Conservation (phyloP, 345 rosid genomes). For the Microthlaspi erraticum region DNA sequence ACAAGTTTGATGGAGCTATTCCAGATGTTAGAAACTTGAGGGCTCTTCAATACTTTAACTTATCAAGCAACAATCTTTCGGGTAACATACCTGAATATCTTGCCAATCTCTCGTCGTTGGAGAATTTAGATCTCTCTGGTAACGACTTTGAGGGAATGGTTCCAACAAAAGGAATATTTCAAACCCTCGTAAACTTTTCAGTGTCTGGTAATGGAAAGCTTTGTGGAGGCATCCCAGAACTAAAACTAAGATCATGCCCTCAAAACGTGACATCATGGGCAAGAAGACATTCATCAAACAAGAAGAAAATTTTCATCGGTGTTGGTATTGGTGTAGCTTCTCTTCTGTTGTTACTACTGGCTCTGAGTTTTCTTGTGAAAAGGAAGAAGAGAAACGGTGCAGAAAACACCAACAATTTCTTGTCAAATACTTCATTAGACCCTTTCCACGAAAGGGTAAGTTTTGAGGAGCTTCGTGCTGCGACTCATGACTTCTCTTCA, state of each 20-base stretch:
- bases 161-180: conserved; percentile 39
- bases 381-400: background rate
- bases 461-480: conserved; percentile 27
- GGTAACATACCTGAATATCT: conserved; percentile 34
- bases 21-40: conserved; percentile 23
- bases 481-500: conserved; percentile 35
- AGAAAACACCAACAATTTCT: background rate
- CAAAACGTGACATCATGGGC: background rate
- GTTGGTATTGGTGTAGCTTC: conserved; percentile 10
- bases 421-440: background rate
- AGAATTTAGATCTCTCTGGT: conserved; percentile 28
- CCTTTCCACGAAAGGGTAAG: conserved; percentile 22
- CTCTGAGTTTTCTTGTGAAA: conserved; percentile 2
- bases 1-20: conserved; percentile 27
- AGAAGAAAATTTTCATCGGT: conserved; percentile 7
- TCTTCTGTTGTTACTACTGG: background rate
- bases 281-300: background rate
- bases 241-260: conserved; percentile 31
- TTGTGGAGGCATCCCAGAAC: conserved; percentile 38
- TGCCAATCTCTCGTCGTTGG: background rate
- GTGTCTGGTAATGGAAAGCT: conserved; percentile 32
- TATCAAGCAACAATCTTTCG: conserved; percentile 20
- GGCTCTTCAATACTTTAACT: background rate
- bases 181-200: background rate
- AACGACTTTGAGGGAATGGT: conserved; percentile 41